Evolutionary conservation across 106 monocot species (phyloP).

Genomic region (Apostasia ramifera): DNA sequence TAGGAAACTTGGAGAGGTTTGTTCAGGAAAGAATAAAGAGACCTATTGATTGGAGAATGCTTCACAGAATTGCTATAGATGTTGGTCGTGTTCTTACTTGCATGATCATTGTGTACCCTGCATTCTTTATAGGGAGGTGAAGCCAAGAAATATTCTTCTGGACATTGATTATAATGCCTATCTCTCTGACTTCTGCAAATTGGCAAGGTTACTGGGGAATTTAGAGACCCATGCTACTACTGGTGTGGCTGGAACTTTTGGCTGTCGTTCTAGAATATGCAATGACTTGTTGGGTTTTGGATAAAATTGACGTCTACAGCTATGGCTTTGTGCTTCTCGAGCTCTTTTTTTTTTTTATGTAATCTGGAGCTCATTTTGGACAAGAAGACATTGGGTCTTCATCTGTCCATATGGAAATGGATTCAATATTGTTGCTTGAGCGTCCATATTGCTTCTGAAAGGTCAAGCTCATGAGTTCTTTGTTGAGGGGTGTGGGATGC

Average conservation of each 20-base stretch:
- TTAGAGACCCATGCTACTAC: conserved; percentile 82
- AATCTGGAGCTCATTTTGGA: no score
- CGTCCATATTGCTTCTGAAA: conserved; percentile 46
- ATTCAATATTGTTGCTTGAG: conserved; percentile 30
- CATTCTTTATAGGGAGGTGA: conserved; percentile 70
- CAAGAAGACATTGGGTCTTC: conserved; percentile 24
- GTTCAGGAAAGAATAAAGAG: conserved; percentile 61
- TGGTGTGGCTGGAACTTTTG: conserved; percentile 69
- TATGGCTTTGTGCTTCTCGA: conserved; percentile 23
- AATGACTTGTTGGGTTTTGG: conserved; percentile 26
- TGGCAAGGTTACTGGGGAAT: conserved; percentile 68
- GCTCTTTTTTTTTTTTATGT: no score
- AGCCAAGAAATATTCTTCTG: conserved; percentile 73
- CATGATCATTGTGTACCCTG: conserved; percentile 63
- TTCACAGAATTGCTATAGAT: conserved; percentile 94
- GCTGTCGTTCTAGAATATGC: conserved; percentile 44
- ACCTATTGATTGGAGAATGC: conserved; percentile 76
- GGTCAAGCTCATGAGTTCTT: conserved; percentile 55
- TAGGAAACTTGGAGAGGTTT: conserved; percentile 71
- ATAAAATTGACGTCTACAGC: conserved; percentile 26
- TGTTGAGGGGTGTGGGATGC: conserved; percentile 43
- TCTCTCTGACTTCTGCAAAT: conserved; percentile 75
- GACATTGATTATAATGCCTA: conserved; percentile 64
- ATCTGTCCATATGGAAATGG: conserved; percentile 27
- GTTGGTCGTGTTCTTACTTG: conserved; percentile 61